These are phyloP conservation scores for Leccinum incarnatum DNA, from an alignment of 768 basidiomycete genomes.

Conservation along the genomic window DNA sequence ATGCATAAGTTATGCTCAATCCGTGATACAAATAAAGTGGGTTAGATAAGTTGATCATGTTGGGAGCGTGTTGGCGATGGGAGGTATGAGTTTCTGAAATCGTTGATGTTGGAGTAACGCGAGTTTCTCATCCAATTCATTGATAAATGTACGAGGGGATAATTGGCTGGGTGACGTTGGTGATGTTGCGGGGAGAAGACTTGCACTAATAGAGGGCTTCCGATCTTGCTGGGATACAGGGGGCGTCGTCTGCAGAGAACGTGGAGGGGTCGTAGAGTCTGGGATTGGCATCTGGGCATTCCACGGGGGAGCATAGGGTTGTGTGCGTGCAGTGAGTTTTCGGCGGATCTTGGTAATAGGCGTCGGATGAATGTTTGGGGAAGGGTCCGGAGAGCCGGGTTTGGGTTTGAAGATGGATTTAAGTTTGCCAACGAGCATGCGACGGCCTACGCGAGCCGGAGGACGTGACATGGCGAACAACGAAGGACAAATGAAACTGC, in stretches of 20 bases:
- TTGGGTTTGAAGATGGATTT: slow-evolving; percentile 26
- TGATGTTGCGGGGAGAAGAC: background rate
- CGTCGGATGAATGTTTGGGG: slow-evolving; percentile 3
- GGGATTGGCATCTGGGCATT: slow-evolving; percentile 30
- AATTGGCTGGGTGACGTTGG: background rate
- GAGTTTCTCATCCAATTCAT: slow-evolving; percentile 21
- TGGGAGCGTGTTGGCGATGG: background rate
- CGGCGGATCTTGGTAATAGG: slow-evolving; percentile 16
- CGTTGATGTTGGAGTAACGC: slow-evolving; percentile 16
- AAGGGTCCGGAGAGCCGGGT: slow-evolving; percentile 7
- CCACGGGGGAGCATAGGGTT: slow-evolving; percentile 39
- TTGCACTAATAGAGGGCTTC: background rate
- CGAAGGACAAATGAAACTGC: background rate
- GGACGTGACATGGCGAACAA: background rate
- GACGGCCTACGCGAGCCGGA: slow-evolving; percentile 5
- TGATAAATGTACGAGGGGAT: slow-evolving; percentile 20
- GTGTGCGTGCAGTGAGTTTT: slow-evolving; percentile 33
- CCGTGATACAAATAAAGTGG: background rate
- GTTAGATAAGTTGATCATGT: background rate
- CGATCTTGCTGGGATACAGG: background rate
- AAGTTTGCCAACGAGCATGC: slow-evolving; percentile 15
- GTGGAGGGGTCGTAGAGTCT: slow-evolving; percentile 4
- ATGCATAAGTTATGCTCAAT: slow-evolving; percentile 11
- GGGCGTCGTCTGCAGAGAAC: background rate
- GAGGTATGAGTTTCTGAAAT: background rate